Conservation (phyloP, 1,284 basidiomycete genomes). For the Sparassis latifolia region DNA sequence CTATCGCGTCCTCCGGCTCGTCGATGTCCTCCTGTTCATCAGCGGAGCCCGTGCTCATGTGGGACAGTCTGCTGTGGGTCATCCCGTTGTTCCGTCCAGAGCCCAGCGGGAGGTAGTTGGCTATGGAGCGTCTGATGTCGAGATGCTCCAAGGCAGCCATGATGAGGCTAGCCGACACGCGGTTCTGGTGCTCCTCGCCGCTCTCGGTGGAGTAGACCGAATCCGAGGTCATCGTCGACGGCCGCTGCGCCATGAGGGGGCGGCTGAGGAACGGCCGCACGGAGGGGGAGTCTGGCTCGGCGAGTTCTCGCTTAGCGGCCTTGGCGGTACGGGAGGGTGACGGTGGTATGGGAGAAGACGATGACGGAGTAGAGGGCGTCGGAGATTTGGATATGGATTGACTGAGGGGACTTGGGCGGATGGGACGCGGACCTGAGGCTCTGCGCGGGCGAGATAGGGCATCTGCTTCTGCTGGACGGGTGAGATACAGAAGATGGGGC, state of each 20-base stretch:
- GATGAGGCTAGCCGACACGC: conserved; percentile 21
- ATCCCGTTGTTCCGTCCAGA: conserved; percentile 11
- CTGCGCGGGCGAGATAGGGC: no score
- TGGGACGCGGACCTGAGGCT: no score
- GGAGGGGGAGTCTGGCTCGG: conserved; percentile 4
- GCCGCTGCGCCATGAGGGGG: conserved; percentile 18
- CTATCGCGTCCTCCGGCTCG: conserved; percentile 16
- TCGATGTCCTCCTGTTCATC: conserved; percentile 23
- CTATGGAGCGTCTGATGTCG: conserved; percentile 18
- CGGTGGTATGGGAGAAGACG: no score
- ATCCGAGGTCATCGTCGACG: conserved; percentile 23
- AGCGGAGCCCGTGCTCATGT: conserved; percentile 23
- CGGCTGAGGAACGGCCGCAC: conserved; percentile 12
- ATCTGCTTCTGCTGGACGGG: no score
- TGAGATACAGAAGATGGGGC: no score
- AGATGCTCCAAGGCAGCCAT: conserved; percentile 17
- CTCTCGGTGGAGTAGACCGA: conserved; percentile 29
- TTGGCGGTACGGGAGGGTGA: no score
- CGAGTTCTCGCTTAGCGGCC: conserved; percentile 1
- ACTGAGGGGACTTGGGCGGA: no score
- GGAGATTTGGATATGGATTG: no score
- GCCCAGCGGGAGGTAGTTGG: conserved; percentile 18
- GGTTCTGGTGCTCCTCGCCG: conserved; percentile 23
- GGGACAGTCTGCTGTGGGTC: conserved; percentile 24
- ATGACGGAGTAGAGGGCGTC: no score